A percentile compares a stretch with the other conserved stretches of the same genome.
phyloP scores from a whole-genome alignment of 352 stramenopile genomes.

The Aphanomyces invadans region DNA sequence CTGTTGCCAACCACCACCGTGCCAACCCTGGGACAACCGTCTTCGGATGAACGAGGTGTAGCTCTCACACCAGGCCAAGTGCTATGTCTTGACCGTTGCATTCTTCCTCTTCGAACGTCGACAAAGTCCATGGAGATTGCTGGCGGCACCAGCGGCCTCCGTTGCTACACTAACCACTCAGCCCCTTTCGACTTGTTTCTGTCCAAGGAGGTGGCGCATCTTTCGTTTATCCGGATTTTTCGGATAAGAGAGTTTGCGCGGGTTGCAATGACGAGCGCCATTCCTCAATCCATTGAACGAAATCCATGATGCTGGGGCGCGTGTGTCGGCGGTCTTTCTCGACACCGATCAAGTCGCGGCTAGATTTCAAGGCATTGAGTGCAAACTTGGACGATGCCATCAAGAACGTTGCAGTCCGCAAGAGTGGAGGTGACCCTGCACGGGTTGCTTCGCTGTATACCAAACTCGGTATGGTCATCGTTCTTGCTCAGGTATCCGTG shows the following conservation, averaged over 20 bases:
- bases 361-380: constrained; percentile 70
- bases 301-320: background rate
- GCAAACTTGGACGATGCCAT: constrained; percentile 46
- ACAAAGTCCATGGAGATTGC: too few relatives aligned
- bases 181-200: too few relatives aligned
- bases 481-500: too few relatives aligned
- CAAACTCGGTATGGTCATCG: constrained; percentile 33
- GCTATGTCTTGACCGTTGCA: too few relatives aligned
- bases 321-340: constrained; percentile 13
- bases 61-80: too few relatives aligned
- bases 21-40: too few relatives aligned
- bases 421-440: constrained; percentile 53
- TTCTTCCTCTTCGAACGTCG: too few relatives aligned
- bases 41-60: too few relatives aligned
- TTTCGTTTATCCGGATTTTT: background rate
- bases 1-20: too few relatives aligned
- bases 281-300: background rate
- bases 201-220: too few relatives aligned
- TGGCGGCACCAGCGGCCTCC: too few relatives aligned
- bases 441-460: constrained; percentile 63
- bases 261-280: background rate
- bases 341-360: constrained; percentile 42
- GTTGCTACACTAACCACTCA: too few relatives aligned
- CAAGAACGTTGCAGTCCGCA: constrained; percentile 54
- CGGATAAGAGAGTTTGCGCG: background rate